Conservation (phyloP, 495 filamentous ascomycete genomes). For the Podospora didyma region DNA sequence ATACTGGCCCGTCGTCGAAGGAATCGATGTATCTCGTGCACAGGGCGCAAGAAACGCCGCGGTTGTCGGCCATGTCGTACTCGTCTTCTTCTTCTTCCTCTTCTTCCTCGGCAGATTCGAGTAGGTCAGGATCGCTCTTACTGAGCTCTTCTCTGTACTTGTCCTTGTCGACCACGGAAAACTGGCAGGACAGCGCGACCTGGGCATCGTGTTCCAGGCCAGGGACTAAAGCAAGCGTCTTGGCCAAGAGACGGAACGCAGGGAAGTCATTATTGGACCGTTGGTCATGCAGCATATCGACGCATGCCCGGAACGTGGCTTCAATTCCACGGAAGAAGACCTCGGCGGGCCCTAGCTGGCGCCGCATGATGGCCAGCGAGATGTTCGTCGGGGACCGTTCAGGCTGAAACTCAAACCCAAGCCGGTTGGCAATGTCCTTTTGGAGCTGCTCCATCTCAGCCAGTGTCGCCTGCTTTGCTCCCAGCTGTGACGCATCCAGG, state of each 20-base stretch:
- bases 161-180: background rate
- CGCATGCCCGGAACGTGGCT: background rate
- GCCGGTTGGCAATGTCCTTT: background rate
- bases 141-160: background rate
- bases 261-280: background rate
- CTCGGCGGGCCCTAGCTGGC: conserved; percentile 1
- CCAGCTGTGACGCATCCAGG: background rate
- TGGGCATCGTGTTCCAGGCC: conserved; percentile 1
- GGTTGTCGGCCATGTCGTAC: background rate
- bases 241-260: conserved; percentile 3
- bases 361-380: conserved; percentile 2
- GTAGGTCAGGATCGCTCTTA: background rate
- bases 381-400: background rate
- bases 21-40: background rate
- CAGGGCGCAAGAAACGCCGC: background rate
- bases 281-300: background rate
- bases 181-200: conserved; percentile 4
- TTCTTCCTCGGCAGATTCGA: background rate
- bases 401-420: conserved; percentile 5
- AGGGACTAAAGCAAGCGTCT: background rate
- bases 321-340: background rate
- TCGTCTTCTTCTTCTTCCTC: background rate
- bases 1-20: background rate
- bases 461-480: background rate
- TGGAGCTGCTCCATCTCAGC: background rate